These are phyloP conservation scores for Aspergillus sp. DNA, from an alignment of 2,329 filamentous ascomycete species.

Conservation along the genomic window DNA sequence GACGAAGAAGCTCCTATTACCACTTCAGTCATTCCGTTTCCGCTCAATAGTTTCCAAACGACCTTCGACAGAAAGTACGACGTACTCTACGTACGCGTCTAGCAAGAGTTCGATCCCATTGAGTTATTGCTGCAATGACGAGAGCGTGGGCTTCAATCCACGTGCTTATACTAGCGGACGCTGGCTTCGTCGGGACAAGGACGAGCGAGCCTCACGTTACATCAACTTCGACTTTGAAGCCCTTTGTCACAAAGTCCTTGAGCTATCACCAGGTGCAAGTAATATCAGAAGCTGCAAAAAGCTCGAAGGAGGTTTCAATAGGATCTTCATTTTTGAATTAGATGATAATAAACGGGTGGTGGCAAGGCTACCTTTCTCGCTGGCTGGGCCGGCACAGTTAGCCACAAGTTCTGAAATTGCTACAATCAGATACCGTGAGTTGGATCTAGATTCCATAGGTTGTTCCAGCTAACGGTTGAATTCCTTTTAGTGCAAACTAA, in stretches of 20 bases:
- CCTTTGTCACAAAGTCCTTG: neutral
- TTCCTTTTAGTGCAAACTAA: constrained; percentile 26
- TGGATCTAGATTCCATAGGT: neutral
- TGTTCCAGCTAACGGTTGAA: neutral
- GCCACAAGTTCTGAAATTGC: constrained; percentile 40
- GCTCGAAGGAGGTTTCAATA: constrained; percentile 39
- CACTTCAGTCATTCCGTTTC: too few relatives aligned
- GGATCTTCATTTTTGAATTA: constrained; percentile 37
- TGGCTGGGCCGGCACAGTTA: constrained; percentile 31
- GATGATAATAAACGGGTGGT: constrained; percentile 32
- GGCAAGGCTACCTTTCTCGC: constrained; percentile 34
- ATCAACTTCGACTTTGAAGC: neutral
- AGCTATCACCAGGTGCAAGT: constrained; percentile 24
- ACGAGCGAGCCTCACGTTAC: neutral
- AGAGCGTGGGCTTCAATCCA: neutral
- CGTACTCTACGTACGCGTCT: too few relatives aligned
- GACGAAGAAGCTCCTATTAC: too few relatives aligned
- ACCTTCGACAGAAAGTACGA: too few relatives aligned
- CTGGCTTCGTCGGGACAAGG: neutral
- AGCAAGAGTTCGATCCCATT: too few relatives aligned
- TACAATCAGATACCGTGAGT: constrained; percentile 35
- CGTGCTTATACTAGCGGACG: neutral
- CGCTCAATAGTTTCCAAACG: too few relatives aligned
- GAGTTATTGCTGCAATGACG: too few relatives aligned
- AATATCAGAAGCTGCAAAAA: constrained; percentile 32